These are phyloP conservation scores for Trichoderma sp. DNA, from an alignment of 2,329 filamentous ascomycete genomes.

Conservation along the genomic window DNA sequence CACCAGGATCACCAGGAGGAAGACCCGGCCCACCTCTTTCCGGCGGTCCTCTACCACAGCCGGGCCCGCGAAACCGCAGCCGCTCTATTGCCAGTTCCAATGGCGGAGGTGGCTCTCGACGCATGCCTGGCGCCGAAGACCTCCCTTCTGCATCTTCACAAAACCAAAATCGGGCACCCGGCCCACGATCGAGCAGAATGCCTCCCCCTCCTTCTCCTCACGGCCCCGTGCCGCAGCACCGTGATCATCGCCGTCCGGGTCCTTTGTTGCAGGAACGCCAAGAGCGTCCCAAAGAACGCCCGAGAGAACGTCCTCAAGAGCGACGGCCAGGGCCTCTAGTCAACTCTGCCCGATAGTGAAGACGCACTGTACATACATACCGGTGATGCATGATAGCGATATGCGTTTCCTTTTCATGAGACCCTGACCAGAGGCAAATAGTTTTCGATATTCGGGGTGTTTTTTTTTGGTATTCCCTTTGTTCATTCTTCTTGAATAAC, in stretches of 20 bases:
- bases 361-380: not conserved
- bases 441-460: not conserved
- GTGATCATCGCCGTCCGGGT: constrained; percentile 13
- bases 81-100: constrained; percentile 26
- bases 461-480: not conserved
- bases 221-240: not conserved
- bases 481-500: constrained; percentile 4
- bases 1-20: constrained; percentile 24
- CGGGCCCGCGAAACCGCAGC: constrained; percentile 25
- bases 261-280: constrained; percentile 13
- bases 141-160: constrained; percentile 28
- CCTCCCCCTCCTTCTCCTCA: constrained; percentile 16
- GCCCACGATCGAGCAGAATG: constrained; percentile 2
- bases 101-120: not conserved
- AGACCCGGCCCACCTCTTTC: constrained; percentile 4
- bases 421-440: not conserved
- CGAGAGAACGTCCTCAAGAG: constrained; percentile 18
- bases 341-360: constrained; percentile 29
- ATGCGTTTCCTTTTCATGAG: constrained; percentile 8
- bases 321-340: constrained; percentile 31
- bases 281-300: constrained; percentile 23
- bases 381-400: not conserved
- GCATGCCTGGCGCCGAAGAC: constrained; percentile 17
- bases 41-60: constrained; percentile 16
- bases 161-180: not conserved